Evolutionary conservation across 768 basidiomycete species (phyloP).

Genomic region (Mycena albidolilacea): DNA sequence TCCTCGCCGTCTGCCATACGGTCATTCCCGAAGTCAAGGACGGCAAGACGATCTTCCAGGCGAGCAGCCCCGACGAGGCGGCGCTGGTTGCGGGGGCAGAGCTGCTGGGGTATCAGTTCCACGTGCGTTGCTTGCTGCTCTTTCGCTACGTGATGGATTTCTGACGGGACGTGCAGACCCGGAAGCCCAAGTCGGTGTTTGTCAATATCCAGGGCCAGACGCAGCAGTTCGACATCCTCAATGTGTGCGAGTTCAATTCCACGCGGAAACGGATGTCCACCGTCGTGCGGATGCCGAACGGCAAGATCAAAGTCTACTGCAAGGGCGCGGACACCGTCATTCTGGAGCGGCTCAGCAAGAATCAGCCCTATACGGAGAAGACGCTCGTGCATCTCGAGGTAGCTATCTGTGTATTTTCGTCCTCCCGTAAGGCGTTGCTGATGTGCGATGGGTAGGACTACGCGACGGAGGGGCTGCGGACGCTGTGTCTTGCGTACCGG

Average conservation of each 20-base stretch:
- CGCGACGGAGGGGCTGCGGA: conserved; percentile 96
- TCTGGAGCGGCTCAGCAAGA: conserved; percentile 89
- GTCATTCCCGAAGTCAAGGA: conserved; percentile 95
- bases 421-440: conserved; percentile 13
- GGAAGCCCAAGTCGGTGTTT: conserved; percentile 97
- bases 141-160: conserved; percentile 14
- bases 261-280: conserved; percentile 99
- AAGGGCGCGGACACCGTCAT: conserved; percentile 99
- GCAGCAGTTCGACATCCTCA: conserved; percentile 91
- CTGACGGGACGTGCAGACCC: conserved; percentile 67
- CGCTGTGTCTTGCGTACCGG: conserved; percentile 95
- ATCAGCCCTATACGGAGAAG: conserved; percentile 87
- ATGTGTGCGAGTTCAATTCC: conserved; percentile 99
- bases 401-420: conserved; percentile 30
- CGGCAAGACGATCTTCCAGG: conserved; percentile 94
- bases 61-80: conserved; percentile 98
- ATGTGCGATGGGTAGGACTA: conserved; percentile 74
- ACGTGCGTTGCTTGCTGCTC: conserved; percentile 72
- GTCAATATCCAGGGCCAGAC: conserved; percentile 81
- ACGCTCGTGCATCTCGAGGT: conserved; percentile 95
- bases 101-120: conserved; percentile 92
- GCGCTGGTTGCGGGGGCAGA: conserved; percentile 97
- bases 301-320: conserved; percentile 94
- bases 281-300: conserved; percentile 87
- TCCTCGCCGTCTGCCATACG: conserved; percentile 97